Conservation (phyloP, 768 basidiomycete species). For the Suillus tomentosus region DNA sequence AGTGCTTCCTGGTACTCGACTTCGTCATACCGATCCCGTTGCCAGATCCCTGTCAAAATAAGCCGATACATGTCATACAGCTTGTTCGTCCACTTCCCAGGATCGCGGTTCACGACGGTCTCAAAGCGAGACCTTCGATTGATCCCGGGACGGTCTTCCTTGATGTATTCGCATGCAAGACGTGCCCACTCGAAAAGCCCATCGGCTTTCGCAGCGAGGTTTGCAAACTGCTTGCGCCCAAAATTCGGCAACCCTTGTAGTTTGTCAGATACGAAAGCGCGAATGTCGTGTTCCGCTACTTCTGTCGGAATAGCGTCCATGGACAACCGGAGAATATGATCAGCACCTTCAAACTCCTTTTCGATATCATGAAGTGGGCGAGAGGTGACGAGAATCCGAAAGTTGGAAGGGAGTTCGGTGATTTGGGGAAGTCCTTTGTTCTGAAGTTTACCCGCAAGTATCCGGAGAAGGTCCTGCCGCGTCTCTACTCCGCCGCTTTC, state of each 20-base stretch:
- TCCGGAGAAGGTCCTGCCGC: slow-evolving; percentile 25
- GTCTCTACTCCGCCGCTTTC: slow-evolving; percentile 12
- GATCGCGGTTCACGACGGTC: neutral
- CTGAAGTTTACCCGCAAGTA: slow-evolving; percentile 13
- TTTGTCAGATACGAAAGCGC: neutral
- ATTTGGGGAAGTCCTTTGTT: neutral
- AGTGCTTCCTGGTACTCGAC: neutral
- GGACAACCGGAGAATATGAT: neutral
- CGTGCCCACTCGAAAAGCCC: slow-evolving; percentile 15
- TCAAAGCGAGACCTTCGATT: neutral
- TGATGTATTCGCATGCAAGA: slow-evolving; percentile 11
- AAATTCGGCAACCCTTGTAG: neutral
- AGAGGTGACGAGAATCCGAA: slow-evolving; percentile 14
- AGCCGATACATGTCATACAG: slow-evolving; percentile 1
- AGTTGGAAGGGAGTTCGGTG: slow-evolving; percentile 11
- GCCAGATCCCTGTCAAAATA: neutral
- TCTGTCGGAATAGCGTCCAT: neutral
- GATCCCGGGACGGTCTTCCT: neutral
- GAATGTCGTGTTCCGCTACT: neutral
- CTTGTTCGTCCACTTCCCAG: neutral
- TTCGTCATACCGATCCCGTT: neutral
- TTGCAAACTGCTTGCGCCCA: neutral
- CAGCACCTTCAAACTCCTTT: neutral
- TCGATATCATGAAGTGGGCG: slow-evolving; percentile 10
- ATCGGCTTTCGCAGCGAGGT: neutral